phyloP scores from a whole-genome alignment of 1,284 basidiomycete species.

The Gomphus sp. region DNA sequence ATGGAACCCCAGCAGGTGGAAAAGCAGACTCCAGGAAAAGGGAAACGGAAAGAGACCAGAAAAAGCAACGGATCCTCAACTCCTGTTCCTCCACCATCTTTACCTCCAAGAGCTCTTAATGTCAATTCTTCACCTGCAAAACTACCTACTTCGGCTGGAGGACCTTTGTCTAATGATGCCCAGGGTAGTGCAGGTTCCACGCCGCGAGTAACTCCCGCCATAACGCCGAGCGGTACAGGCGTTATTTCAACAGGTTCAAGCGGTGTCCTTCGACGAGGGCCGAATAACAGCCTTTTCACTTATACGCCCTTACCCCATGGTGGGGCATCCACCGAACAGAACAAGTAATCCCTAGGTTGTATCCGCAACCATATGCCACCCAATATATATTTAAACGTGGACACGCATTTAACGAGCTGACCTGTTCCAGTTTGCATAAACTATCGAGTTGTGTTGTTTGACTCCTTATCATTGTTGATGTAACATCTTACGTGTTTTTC shows the following conservation, averaged over 20 bases:
- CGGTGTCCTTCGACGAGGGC: background rate
- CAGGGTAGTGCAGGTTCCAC: background rate
- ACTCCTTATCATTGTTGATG: background rate
- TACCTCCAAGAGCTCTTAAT: background rate
- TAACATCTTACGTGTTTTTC: background rate
- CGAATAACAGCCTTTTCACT: background rate
- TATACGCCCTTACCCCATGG: conserved; percentile 3
- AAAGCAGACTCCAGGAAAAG: background rate
- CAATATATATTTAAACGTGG: background rate
- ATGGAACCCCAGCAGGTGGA: background rate
- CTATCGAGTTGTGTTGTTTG: background rate
- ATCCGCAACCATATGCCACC: background rate
- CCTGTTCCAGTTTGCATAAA: background rate
- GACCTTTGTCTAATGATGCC: background rate
- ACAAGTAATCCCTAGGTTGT: background rate
- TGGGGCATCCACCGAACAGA: background rate
- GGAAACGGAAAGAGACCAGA: background rate
- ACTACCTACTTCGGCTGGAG: background rate
- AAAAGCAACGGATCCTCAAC: background rate
- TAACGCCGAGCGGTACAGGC: background rate
- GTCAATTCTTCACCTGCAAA: background rate
- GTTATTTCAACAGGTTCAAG: background rate
- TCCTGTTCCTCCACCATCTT: conserved; percentile 5
- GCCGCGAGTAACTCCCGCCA: background rate
- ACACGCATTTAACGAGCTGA: background rate